Conservation (phyloP, 352 stramenopile species). For the Phytophthora palmivora region DNA sequence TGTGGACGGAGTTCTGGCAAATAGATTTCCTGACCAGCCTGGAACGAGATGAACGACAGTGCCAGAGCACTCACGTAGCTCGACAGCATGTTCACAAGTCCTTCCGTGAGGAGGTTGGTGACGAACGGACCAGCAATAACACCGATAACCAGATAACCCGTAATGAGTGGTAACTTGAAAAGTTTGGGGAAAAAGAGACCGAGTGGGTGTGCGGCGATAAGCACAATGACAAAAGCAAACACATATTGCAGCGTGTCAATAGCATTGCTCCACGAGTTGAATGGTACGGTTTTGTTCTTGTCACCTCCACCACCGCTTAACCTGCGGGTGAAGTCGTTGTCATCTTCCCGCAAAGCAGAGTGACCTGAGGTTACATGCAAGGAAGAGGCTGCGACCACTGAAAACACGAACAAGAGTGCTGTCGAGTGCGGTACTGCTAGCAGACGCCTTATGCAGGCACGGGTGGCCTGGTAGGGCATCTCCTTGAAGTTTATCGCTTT, state of each 20-base stretch:
- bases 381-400: constrained; percentile 21
- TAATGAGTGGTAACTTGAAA: constrained; percentile 71
- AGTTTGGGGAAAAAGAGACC: constrained; percentile 64
- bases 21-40: constrained; percentile 74
- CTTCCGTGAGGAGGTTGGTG: constrained; percentile 47
- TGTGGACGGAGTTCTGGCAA: constrained; percentile 61
- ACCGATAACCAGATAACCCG: constrained; percentile 66
- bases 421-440: constrained; percentile 10
- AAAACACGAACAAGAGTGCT: constrained; percentile 20
- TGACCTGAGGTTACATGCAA: constrained; percentile 24
- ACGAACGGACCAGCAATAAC: constrained; percentile 64
- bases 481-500: constrained; percentile 21
- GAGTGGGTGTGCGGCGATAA: constrained; percentile 61
- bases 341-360: constrained; percentile 17
- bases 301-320: constrained; percentile 25
- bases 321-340: constrained; percentile 18
- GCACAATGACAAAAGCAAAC: constrained; percentile 60
- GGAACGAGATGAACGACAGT: constrained; percentile 78
- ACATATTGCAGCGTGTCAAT: constrained; percentile 53
- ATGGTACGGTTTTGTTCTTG: constrained; percentile 49
- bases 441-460: constrained; percentile 14
- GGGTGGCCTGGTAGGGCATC: constrained; percentile 14
- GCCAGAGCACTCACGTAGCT: constrained; percentile 62
- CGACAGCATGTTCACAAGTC: constrained; percentile 48
- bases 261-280: constrained; percentile 46